Evolutionary conservation across 2,329 filamentous ascomycete species (phyloP).

Genomic region (Fusarium protoensiforme): DNA sequence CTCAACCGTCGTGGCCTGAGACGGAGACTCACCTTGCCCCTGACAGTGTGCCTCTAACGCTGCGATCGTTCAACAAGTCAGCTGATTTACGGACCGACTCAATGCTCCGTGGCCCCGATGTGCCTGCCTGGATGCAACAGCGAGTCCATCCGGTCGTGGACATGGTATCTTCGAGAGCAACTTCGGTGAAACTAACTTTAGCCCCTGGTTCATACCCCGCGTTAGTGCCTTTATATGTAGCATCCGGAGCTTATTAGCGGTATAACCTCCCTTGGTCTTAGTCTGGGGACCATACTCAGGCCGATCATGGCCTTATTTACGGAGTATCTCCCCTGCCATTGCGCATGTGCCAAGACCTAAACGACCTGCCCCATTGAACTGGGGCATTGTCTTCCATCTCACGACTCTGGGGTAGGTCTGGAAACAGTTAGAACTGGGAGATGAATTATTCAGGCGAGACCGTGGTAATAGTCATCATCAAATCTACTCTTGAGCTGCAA

Average conservation of each 20-base stretch:
- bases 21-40: neutral
- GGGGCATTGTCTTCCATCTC: neutral
- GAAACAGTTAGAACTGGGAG: neutral
- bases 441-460: neutral
- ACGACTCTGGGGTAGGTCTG: neutral
- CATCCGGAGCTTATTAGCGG: neutral
- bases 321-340: neutral
- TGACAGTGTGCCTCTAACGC: neutral
- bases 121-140: neutral
- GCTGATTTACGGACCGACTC: neutral
- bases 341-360: neutral
- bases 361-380: neutral
- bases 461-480: neutral
- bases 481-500: neutral
- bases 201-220: neutral
- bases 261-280: neutral
- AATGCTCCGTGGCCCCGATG: neutral
- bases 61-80: neutral
- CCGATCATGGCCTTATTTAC: neutral
- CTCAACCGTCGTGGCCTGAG: neutral
- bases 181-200: neutral
- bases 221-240: neutral
- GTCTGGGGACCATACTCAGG: neutral
- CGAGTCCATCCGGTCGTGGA: neutral
- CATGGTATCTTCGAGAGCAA: neutral